Base-by-base conservation (phyloP, 208 protist species). In the Trypanosoma caninum region DNA sequence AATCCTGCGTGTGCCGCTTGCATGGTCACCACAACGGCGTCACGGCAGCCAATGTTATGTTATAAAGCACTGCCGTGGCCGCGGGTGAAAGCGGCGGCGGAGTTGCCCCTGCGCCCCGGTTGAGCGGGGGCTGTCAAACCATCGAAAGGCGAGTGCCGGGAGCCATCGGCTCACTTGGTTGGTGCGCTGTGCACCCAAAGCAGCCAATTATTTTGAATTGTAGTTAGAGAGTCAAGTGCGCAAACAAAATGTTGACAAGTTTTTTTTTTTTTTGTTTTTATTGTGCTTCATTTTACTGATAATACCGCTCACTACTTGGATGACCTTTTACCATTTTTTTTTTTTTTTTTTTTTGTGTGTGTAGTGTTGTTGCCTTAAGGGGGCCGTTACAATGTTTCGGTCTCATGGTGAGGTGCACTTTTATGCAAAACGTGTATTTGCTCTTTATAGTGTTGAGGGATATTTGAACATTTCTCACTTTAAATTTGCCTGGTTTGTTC, bases 361-460 rank as follows among this genome's bases (percentile, higher is more conserved):
- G 38, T 4, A 16, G 16, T 16, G 41, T n/a, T 42, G 16, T 11
- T 38, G 11, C 7, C 35, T 47, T 14, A 30, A 48, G 16, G 28
- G 37, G 5, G 34, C 14, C 25, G 41, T 41, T 18, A 14, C 10
- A 10, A 87, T 87, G 80, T 87, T 76, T 52, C 76, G 77, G 18
- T 82, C 81, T 3, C 59, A 54, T 52, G 74, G 74, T 30, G 74
- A 88, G 59, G 53, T 88, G 25, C 56, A 44, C 4, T 70, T 30
- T 9, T 84, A 67, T 38, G 81, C 78, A 3, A 59, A 16, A n/a
- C 59, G 76, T 14, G 77, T 82, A 6, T 88, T 84, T 57, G 33
- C 65, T 4, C 65, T 73, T 16, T 76, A 69, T 33, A 38, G 44
- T 40, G 28, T 20, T 44, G 47, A 69, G 31, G 34, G 37, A 13